Conservation (phyloP, 2,329 filamentous ascomycete genomes). For the Hirsutella rhossiliensis region DNA sequence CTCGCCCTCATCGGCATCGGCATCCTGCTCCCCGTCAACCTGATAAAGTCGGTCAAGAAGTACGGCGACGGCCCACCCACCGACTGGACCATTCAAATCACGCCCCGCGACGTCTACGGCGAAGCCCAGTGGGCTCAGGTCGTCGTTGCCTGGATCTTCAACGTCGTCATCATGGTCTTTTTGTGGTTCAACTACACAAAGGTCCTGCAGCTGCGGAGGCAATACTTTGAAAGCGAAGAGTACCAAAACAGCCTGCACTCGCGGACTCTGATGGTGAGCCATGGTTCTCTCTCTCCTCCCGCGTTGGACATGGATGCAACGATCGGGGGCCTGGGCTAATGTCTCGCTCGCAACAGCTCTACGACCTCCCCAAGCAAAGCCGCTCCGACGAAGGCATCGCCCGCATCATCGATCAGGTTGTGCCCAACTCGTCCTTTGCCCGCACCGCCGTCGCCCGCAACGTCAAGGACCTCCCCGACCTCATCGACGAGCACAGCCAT, state of each 20-base stretch:
- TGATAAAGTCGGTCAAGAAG: conserved; percentile 28
- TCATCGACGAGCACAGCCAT: conserved; percentile 75
- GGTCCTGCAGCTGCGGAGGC: conserved; percentile 56
- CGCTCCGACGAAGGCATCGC: conserved; percentile 80
- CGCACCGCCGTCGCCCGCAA: conserved; percentile 79
- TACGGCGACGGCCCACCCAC: conserved; percentile 6
- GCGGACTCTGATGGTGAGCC: conserved; percentile 49
- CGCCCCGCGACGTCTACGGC: conserved; percentile 42
- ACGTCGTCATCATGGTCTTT: conserved; percentile 65
- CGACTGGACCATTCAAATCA: conserved; percentile 46
- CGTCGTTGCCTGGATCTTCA: conserved; percentile 51
- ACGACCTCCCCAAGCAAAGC: conserved; percentile 67
- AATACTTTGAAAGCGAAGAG: conserved; percentile 75
- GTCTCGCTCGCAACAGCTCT: conserved; percentile 40
- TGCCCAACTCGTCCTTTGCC: conserved; percentile 66
- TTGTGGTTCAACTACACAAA: conserved; percentile 84
- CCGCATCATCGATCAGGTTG: conserved; percentile 68
- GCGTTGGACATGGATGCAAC: too few species aligned
- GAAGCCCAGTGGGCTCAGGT: conserved; percentile 46
- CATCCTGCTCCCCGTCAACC: conserved; percentile 73
- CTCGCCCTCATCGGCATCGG: conserved; percentile 61
- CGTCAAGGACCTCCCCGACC: conserved; percentile 74
- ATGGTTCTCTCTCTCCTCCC: not conserved
- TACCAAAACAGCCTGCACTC: conserved; percentile 84
- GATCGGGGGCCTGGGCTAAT: not conserved